Base-by-base conservation (phyloP, 768 basidiomycete genomes). In the Suillus subaureus region DNA sequence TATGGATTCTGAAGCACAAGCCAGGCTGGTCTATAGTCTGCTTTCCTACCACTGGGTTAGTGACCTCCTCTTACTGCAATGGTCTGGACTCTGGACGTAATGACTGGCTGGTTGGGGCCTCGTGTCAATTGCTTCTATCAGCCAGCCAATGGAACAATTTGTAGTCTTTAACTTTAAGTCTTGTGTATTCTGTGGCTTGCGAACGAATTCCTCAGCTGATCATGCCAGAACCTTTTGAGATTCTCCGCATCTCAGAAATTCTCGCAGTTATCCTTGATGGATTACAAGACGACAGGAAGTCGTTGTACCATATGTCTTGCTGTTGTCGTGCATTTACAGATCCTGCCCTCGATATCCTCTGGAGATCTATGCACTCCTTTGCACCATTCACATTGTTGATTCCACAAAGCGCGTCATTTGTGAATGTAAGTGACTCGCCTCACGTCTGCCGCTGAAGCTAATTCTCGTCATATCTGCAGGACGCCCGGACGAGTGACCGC, bases 271-370 rank as follows among this genome's bases (percentile, higher is more conserved):
- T 58, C 23, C 56, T 58, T 58, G 37, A 58, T 40, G 39, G 9
- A 21, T 58, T 58, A 18, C 39, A 65, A 54, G 64, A 33, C 26
- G 64, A 65, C 28, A 62, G 62, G 31, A 62, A 40, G 47, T 62
- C 61, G 35, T 58, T 65, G 6, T 52, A 52, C 39, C 8, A 16
- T 7, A 39, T 65, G 49, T 26, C 61, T 16, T 42, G 40, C 33
- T 65, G 64, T 43, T 52, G 61, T 42, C 61, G 55, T 40, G 61
- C 61, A 26, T 28, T 62, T 15, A 35, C 64, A 23, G 64, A 65
- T 47, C 51, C 61, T 21, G 61, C 61, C 11, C 64, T 65, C 26
- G 61, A 65, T 33, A 21, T 58, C 7, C 57, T 58, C 26, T 58
- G 57, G 57, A 58, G 39, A 40, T 58, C 57, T 40, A 58, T 58